A percentile compares a stretch with the other conserved stretches of the same genome.
Conservation (phyloP, 176 grass and related monocot genomes). For the Avena atlantica region DNA sequence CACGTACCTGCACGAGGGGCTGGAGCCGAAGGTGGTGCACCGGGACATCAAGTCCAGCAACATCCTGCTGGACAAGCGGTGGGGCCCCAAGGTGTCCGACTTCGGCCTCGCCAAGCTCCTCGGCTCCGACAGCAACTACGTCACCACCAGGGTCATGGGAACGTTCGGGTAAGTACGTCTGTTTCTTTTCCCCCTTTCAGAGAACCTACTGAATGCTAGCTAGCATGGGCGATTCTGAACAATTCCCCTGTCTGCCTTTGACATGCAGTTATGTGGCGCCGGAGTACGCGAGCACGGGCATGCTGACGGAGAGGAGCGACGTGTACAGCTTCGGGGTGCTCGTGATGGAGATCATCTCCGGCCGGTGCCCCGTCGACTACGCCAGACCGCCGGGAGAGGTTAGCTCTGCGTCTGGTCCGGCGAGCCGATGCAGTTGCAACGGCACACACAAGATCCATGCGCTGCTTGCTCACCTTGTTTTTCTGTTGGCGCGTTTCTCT, state of each 20-base stretch:
- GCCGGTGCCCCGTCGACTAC: constrained; percentile 88
- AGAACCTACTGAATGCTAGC: no score
- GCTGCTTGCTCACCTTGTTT: not conserved
- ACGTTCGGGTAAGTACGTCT: constrained; percentile 62
- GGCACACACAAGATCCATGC: no score
- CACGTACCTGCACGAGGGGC: constrained; percentile 88
- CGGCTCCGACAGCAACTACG: constrained; percentile 79
- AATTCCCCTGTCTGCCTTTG: not conserved
- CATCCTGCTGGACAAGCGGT: constrained; percentile 81
- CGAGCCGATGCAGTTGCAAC: no score
- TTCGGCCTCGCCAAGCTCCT: constrained; percentile 94
- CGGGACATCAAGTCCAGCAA: constrained; percentile 95
- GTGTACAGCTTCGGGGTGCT: constrained; percentile 98
- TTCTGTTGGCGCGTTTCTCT: not conserved
- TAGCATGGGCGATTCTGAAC: no score
- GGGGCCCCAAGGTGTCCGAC: constrained; percentile 85
- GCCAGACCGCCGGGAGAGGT: constrained; percentile 78
- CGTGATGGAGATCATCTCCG: constrained; percentile 95
- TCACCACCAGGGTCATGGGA: constrained; percentile 90
- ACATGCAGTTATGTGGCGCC: constrained; percentile 81
- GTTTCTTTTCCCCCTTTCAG: not conserved
- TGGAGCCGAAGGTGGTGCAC: constrained; percentile 95
- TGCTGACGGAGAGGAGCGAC: constrained; percentile 94
- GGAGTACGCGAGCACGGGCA: constrained; percentile 96
- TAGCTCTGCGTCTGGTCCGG: not conserved